These are phyloP conservation scores for Annulohypoxylon nitens DNA, from an alignment of 495 filamentous ascomycete genomes.

Conservation along the genomic window DNA sequence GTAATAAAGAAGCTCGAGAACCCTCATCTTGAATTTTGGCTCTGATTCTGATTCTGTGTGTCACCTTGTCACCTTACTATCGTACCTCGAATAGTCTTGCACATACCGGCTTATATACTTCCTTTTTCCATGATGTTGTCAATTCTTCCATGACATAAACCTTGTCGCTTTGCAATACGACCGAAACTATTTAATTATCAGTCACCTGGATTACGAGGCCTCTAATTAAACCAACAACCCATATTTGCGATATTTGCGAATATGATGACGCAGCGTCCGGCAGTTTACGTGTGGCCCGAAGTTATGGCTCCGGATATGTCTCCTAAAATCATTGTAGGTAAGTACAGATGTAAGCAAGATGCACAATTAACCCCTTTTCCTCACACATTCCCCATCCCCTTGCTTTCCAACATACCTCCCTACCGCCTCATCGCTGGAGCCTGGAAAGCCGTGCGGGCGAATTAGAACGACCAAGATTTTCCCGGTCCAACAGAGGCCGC, in stretches of 20 bases:
- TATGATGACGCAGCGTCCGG: slow-evolving; percentile 33
- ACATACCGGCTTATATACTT: neutral
- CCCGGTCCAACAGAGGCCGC: slow-evolving; percentile 18
- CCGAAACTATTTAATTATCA: slow-evolving; percentile 17
- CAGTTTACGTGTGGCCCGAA: slow-evolving; percentile 32
- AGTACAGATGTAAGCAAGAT: slow-evolving; percentile 14
- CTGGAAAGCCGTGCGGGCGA: slow-evolving; percentile 11
- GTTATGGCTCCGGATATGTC: slow-evolving; percentile 26
- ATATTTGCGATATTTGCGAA: slow-evolving; percentile 1
- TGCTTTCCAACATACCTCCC: slow-evolving; percentile 15
- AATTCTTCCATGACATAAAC: slow-evolving; percentile 15
- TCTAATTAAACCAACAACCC: slow-evolving; percentile 12
- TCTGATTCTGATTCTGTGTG: neutral
- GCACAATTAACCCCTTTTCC: slow-evolving; percentile 1
- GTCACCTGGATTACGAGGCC: slow-evolving; percentile 10
- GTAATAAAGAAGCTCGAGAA: slow-evolving; percentile 16
- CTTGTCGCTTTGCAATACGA: slow-evolving; percentile 7
- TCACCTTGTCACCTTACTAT: no score
- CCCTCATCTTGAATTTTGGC: slow-evolving; percentile 3
- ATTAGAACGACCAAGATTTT: slow-evolving; percentile 28
- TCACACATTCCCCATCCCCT: slow-evolving; percentile 3
- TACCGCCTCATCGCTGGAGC: slow-evolving; percentile 5
- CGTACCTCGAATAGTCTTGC: slow-evolving; percentile 6
- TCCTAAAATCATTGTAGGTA: slow-evolving; percentile 25
- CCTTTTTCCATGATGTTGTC: neutral